phyloP scores from a whole-genome alignment of 1,284 basidiomycete genomes.

The Apiotrichum veenhuisii region DNA sequence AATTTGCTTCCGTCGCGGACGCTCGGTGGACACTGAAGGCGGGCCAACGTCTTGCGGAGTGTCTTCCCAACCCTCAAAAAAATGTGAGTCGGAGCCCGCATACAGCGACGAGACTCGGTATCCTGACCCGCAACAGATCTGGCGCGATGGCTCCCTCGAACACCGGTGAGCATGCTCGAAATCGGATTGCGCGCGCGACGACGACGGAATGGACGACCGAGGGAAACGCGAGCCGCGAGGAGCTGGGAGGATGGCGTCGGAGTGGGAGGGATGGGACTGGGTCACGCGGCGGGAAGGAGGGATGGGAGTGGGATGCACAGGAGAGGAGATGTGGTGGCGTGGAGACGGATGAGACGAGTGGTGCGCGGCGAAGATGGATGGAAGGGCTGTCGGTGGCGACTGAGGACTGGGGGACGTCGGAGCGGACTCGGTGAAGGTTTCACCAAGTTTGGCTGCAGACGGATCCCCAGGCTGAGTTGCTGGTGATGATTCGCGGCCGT shows the following conservation, averaged over 20 bases:
- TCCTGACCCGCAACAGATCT: slow-evolving; percentile 17
- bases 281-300: background rate
- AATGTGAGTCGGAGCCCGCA: background rate
- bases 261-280: too few relatives aligned
- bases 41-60: background rate
- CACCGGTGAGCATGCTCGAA: slow-evolving; percentile 6
- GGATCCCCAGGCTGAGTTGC: too few relatives aligned
- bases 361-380: too few relatives aligned
- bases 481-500: too few relatives aligned
- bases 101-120: slow-evolving; percentile 14
- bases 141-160: slow-evolving; percentile 6
- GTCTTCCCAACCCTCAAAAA: slow-evolving; percentile 6
- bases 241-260: background rate
- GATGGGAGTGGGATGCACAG: too few relatives aligned
- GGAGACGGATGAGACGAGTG: too few relatives aligned
- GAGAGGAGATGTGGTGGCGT: too few relatives aligned
- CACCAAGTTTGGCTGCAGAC: too few relatives aligned
- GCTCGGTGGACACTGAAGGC: background rate
- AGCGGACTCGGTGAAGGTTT: too few relatives aligned
- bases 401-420: too few relatives aligned
- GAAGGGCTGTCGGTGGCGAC: too few relatives aligned
- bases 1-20: background rate
- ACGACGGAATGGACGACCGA: background rate
- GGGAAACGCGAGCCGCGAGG: background rate
- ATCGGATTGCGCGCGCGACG: slow-evolving; percentile 2